phyloP scores from a whole-genome alignment of 2,329 filamentous ascomycete species.

The Albophoma yamanashiensis region DNA sequence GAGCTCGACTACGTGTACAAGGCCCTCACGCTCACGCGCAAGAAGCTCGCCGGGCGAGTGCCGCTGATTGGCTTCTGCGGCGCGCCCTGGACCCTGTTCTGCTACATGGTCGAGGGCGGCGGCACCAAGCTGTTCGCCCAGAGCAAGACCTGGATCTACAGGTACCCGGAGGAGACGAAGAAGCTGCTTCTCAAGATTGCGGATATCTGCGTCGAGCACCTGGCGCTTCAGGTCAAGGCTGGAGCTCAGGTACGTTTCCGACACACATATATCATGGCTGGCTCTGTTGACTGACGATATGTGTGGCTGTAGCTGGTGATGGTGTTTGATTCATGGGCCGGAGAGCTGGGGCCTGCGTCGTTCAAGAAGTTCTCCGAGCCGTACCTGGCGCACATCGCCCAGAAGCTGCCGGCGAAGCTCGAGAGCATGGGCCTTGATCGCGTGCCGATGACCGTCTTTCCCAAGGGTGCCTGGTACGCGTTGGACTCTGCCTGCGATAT shows the following conservation, averaged over 20 bases:
- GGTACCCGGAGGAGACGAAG: conserved; percentile 71
- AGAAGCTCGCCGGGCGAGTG: conserved; percentile 79
- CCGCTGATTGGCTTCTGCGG: conserved; percentile 95
- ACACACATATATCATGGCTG: not conserved
- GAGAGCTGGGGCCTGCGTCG: conserved; percentile 73
- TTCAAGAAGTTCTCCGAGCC: conserved; percentile 83
- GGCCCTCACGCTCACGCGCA: conserved; percentile 81
- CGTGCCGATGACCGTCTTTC: conserved; percentile 96
- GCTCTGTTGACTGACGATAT: not conserved
- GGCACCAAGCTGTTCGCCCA: conserved; percentile 92
- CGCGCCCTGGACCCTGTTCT: conserved; percentile 91
- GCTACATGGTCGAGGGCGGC: conserved; percentile 98
- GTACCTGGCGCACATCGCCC: conserved; percentile 74
- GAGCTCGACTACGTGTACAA: conserved; percentile 93
- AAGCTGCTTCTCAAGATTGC: conserved; percentile 81
- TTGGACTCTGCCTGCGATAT: conserved; percentile 78
- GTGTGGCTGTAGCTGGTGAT: conserved; percentile 57
- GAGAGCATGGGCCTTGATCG: conserved; percentile 62
- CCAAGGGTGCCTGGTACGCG: conserved; percentile 95
- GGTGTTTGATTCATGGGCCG: conserved; percentile 98
- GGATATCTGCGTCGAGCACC: conserved; percentile 87
- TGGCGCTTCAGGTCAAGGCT: conserved; percentile 84
- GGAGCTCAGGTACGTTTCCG: conserved; percentile 62
- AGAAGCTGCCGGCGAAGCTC: conserved; percentile 65
- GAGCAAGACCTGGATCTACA: conserved; percentile 95